phyloP scores from a whole-genome alignment of 768 basidiomycete species.

The Neoboletus brunneissimus region DNA sequence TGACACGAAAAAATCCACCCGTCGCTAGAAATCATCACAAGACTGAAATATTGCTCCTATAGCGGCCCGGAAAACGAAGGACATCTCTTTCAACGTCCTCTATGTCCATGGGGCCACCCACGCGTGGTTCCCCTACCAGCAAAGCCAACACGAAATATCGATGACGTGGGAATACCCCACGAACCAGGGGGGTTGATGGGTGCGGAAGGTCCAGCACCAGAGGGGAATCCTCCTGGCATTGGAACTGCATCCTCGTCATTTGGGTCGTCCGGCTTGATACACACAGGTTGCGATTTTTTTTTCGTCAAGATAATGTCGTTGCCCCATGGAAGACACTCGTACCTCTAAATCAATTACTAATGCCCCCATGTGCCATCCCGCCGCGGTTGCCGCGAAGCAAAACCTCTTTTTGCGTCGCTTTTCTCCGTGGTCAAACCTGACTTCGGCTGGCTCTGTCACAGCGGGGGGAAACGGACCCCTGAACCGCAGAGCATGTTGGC shows the following conservation, averaged over 20 bases:
- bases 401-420: constrained; percentile 56
- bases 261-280: constrained; percentile 31
- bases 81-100: constrained; percentile 12
- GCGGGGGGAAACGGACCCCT: constrained; percentile 32
- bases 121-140: constrained; percentile 50
- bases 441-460: constrained; percentile 62
- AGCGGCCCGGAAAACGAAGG: not conserved
- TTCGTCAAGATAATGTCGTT: not conserved
- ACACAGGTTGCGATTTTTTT: not conserved
- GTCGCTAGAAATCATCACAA: not conserved
- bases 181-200: constrained; percentile 12
- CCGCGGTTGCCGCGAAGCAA: constrained; percentile 77
- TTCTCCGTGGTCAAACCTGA: constrained; percentile 64
- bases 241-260: constrained; percentile 30
- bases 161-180: constrained; percentile 14
- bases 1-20: constrained; percentile 5
- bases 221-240: constrained; percentile 37
- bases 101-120: constrained; percentile 22
- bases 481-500: constrained; percentile 26
- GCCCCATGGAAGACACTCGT: not conserved
- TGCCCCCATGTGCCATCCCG: constrained; percentile 92
- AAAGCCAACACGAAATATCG: constrained; percentile 53
- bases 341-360: constrained; percentile 85
- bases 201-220: constrained; percentile 13
- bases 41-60: constrained; percentile 8